Evolutionary conservation across 2,329 filamentous ascomycete species (phyloP), one percentile per base, ranked within the genome.

Genomic region (Ophiobolus disseminans): DNA sequence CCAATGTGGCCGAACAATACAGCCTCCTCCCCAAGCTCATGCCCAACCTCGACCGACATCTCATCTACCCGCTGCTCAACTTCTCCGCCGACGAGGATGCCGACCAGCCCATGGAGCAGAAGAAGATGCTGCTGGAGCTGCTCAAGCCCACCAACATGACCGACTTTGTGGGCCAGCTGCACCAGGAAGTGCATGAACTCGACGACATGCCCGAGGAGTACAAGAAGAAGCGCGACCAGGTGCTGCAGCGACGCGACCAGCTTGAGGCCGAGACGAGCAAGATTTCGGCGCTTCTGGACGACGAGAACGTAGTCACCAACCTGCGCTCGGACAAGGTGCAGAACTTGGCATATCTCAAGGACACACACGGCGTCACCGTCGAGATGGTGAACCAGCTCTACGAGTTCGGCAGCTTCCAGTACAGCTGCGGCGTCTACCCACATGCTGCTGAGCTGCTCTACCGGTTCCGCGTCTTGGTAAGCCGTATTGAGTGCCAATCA

Each of bases 61-160:
- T 99, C 67, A 89, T 97, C 72, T 99, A 96, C 79, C 94, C 94
- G 61, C 85, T 99, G 58, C 87, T 99, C 73, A 92, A 97, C 79
- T 97, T 96, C 77, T 83, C 89, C 68, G 87, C 87, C 69, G 86
- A 88, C 71, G 86, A 90, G 74, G 88, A 96, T 60, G 87, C 91
- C 73, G 89, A 91, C 82, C 67, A 82, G 75, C 77, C 83, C 46
- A 81, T 81, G 66, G 87, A 92, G 74, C 87, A 96, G 66, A 87
- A 88, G 57, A 85, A 89, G 72, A 86, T 91, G 66, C 96, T 96
- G 77, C 96, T 93, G 75, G 88, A 93, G 78, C 86, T 99, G 50
- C 86, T 99, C 63, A 93, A 96, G 80, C 87, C 91, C 75, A 97
- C 94, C 69, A 97, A 97, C 82, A 99, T 99, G 94, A 94, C 89